Base-by-base conservation (phyloP, 2,329 filamentous ascomycete species). In the Penicillium sp. region DNA sequence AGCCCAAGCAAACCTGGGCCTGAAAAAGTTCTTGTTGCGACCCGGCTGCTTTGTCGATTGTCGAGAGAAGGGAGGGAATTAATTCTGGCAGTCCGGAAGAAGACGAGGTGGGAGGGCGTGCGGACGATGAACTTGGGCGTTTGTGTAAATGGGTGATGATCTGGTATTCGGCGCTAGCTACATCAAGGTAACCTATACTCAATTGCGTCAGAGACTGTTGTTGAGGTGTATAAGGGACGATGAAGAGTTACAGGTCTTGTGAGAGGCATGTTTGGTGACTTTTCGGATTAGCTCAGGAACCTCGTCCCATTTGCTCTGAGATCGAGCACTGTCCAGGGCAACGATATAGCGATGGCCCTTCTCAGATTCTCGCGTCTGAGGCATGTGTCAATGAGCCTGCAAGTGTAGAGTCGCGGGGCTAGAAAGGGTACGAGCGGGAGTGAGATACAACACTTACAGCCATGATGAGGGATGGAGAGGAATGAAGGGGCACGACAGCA, bases 281-380 rank as follows among this genome's bases (percentile, higher is more conserved):
- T 99, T 99, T 76, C 94, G 88, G 71, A 95, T 89, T 66, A 96
- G 85, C 80, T 98, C 94, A 29, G 92, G 91, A 31, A 98, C 86
- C 31, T 91, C 88, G 68, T 88, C 84, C 95, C 95, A 99, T 76
- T 89, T 89, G 56, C 91, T 93, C 72, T 94, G 89, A 78, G 92
- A 96, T 73, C 95, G 90, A 67, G 92, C 93, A 69, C 89, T 86
- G 76, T 98, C 92, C 73, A 99, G 87, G 78, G 88, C 87, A 75
- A 86, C 85, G 69, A 97, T 85, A 79, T 98, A 98, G 75, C 89
- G 87, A 69, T 85, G 85, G 65, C 89, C 93, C 82, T 99, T 99
- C 67, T 86, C 84, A 79, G 87, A 83, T 75, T 86, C 84, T 74
- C 81, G 74, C 68, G 73, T 72, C 79, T 84, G 58, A 41, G 38